Conservation (phyloP, 768 basidiomycete genomes). For the Lactarius deliciosus region DNA sequence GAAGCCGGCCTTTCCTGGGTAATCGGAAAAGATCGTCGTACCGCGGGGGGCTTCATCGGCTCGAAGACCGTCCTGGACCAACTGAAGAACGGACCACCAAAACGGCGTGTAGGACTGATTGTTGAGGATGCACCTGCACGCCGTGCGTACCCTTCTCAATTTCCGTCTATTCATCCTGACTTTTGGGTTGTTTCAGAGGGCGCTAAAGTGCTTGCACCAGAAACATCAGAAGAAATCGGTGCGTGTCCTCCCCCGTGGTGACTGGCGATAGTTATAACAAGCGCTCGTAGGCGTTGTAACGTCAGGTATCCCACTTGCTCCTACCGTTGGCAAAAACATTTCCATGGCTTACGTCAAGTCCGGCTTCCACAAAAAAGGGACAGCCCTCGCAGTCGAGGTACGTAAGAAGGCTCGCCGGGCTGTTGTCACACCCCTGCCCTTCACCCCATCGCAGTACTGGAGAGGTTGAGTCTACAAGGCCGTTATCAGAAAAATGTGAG, state of each 20-base stretch:
- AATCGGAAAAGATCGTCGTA: slow-evolving; percentile 84
- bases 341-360: slow-evolving; percentile 90
- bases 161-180: background rate
- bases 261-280: slow-evolving; percentile 17
- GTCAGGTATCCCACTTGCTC: slow-evolving; percentile 89
- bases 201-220: slow-evolving; percentile 65
- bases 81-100: slow-evolving; percentile 73
- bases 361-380: slow-evolving; percentile 90
- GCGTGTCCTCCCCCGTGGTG: slow-evolving; percentile 29
- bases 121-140: slow-evolving; percentile 86
- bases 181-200: slow-evolving; percentile 53
- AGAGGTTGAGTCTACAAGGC: slow-evolving; percentile 43
- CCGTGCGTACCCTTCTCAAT: slow-evolving; percentile 47
- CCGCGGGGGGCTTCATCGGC: slow-evolving; percentile 74
- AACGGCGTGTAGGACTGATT: slow-evolving; percentile 77
- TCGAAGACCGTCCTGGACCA: slow-evolving; percentile 70
- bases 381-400: slow-evolving; percentile 79
- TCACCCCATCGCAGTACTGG: slow-evolving; percentile 80
- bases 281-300: slow-evolving; percentile 64
- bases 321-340: slow-evolving; percentile 85
- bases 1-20: slow-evolving; percentile 94
- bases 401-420: slow-evolving; percentile 77
- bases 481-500: background rate
- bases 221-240: slow-evolving; percentile 61
- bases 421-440: slow-evolving; percentile 81